These are phyloP conservation scores for Lipomyces kockii DNA, from an alignment of 805 yeast genomes.

Conservation along the genomic window DNA sequence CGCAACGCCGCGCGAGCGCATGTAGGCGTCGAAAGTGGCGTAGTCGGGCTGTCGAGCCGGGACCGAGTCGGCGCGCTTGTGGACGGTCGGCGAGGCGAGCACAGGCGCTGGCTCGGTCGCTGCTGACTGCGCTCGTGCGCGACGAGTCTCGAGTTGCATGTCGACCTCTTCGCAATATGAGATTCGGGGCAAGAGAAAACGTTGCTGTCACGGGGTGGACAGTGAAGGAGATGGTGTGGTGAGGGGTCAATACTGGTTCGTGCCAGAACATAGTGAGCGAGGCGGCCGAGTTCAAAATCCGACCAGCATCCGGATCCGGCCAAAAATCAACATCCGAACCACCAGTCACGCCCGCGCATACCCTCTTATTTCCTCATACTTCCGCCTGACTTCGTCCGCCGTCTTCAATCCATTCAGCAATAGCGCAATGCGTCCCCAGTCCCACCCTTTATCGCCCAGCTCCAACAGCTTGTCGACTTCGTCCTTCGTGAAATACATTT, in stretches of 20 bases:
- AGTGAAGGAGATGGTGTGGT: not conserved
- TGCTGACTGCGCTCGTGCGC: not conserved
- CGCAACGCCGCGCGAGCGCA: not conserved
- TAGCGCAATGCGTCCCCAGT: constrained; percentile 33
- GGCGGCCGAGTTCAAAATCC: not conserved
- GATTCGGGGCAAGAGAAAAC: not conserved
- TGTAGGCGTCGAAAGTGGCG: not conserved
- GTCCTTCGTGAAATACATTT: constrained; percentile 18
- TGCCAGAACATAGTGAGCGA: not conserved
- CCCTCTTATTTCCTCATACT: constrained; percentile 30
- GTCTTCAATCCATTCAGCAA: constrained; percentile 29
- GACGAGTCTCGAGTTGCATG: not conserved
- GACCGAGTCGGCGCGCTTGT: not conserved
- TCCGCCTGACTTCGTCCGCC: constrained; percentile 30
- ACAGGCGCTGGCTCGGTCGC: not conserved
- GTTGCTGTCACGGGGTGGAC: not conserved
- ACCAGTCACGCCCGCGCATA: constrained; percentile 9
- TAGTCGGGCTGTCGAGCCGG: constrained; percentile 2
- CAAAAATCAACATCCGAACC: not conserved
- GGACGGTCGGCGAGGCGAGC: not conserved
- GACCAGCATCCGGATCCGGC: not conserved
- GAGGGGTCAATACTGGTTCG: too few species aligned
- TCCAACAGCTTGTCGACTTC: constrained; percentile 26
- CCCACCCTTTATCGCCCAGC: constrained; percentile 27
- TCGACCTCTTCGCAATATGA: not conserved